Conservation (phyloP, 176 grass and related monocot species). For the Triticum turgidum region DNA sequence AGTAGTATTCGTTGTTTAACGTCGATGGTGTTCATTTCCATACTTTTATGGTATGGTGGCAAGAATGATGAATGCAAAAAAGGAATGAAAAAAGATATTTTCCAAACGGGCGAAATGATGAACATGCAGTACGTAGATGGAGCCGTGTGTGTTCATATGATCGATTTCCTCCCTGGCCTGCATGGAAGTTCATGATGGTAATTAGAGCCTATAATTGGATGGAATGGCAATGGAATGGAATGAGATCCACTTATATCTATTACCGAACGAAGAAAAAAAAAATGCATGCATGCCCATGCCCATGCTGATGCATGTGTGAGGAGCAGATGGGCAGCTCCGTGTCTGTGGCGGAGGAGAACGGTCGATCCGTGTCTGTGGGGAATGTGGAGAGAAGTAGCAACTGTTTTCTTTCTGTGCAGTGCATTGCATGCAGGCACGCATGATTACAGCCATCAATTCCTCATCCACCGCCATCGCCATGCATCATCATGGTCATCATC, state of each 20-base stretch:
- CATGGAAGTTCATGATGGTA: constrained; percentile 40
- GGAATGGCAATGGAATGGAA: background rate
- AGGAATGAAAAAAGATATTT: no score
- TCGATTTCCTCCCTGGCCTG: constrained; percentile 24
- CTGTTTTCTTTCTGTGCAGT: constrained; percentile 1
- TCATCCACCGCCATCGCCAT: constrained; percentile 30
- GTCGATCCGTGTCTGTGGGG: background rate
- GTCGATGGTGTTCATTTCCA: background rate
- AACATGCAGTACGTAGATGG: background rate
- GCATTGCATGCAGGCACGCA: constrained; percentile 20
- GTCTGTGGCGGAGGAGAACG: background rate
- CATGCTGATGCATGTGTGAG: background rate
- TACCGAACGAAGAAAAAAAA: background rate
- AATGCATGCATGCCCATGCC: no score
- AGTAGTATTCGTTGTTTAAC: background rate
- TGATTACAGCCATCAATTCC: constrained; percentile 50
- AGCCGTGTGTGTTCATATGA: background rate
- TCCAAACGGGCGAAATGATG: background rate
- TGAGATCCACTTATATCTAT: background rate
- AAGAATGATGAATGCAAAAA: background rate
- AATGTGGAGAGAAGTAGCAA: background rate
- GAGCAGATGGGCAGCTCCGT: background rate
- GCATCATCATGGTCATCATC: background rate
- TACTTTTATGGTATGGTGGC: background rate
- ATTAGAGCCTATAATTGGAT: constrained; percentile 25